phyloP scores from a whole-genome alignment of 306 rosid species.

The Lathyrus aphaca region DNA sequence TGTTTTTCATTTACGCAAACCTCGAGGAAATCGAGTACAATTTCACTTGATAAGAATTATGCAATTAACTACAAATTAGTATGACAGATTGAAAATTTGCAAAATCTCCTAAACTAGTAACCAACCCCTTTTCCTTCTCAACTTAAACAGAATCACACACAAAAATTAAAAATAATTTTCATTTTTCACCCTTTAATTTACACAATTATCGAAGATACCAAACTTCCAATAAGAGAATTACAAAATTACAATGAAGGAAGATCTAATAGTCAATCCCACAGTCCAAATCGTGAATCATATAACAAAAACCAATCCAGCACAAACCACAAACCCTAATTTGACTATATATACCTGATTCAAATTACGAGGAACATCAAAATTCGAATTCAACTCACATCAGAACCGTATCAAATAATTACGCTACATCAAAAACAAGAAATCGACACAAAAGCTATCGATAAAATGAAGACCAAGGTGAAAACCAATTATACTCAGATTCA shows the following conservation, averaged over 20 bases:
- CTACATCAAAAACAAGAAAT: background rate
- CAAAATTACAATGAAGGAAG: background rate
- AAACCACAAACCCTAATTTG: slow-evolving; percentile 37
- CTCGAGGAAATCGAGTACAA: background rate
- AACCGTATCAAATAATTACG: background rate
- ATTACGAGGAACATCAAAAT: background rate
- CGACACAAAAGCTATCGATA: background rate
- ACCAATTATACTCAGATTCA: background rate
- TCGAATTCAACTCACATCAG: background rate
- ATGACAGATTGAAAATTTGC: slow-evolving; percentile 14
- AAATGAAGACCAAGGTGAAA: background rate
- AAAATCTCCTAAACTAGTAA: background rate
- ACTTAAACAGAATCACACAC: background rate
- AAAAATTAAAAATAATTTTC: background rate
- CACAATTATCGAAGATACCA: slow-evolving; percentile 7
- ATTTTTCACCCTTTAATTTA: background rate
- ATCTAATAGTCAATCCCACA: slow-evolving; percentile 18
- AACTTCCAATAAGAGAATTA: background rate
- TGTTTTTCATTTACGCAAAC: background rate
- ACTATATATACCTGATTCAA: background rate
- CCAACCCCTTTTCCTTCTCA: background rate
- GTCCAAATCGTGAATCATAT: background rate
- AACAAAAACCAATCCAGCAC: background rate
- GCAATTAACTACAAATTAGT: slow-evolving; percentile 12
- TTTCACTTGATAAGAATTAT: background rate